phyloP scores from a whole-genome alignment of 345 rosid species.

The Carallia brachiata region DNA sequence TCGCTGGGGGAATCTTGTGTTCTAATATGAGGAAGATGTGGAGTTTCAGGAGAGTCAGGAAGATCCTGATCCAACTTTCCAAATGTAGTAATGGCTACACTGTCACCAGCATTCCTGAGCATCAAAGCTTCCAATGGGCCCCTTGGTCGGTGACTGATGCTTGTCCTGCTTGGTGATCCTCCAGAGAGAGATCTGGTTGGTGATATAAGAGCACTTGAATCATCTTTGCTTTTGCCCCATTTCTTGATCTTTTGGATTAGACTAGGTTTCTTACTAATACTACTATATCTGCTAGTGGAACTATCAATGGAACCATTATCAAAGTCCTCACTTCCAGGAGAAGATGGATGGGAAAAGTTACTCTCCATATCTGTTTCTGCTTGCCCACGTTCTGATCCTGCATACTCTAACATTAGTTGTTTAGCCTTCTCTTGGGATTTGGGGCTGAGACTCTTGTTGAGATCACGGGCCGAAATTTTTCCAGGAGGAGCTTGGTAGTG shows the following conservation, averaged over 20 bases:
- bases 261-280: conserved; percentile 66
- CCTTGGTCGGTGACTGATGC: conserved; percentile 57
- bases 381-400: conserved; percentile 92
- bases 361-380: conserved; percentile 91
- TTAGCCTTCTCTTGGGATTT: conserved; percentile 87
- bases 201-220: conserved; percentile 60
- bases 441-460: conserved; percentile 80
- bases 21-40: conserved; percentile 49
- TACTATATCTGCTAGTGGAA: conserved; percentile 71
- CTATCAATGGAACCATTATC: conserved; percentile 86
- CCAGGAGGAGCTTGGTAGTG: conserved; percentile 87
- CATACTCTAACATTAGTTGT: conserved; percentile 79
- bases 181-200: conserved; percentile 75
- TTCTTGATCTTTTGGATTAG: conserved; percentile 82
- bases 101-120: conserved; percentile 82
- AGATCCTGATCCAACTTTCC: conserved; percentile 65
- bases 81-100: conserved; percentile 78
- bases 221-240: conserved; percentile 91
- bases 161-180: conserved; percentile 69
- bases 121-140: conserved; percentile 91
- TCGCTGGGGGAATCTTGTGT: conserved; percentile 53
- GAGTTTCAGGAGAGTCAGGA: conserved; percentile 58
- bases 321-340: conserved; percentile 91
- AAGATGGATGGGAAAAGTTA: conserved; percentile 84
- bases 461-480: conserved; percentile 86